Evolutionary conservation across 2,329 filamentous ascomycete species (phyloP), one percentile per base, ranked within the genome.

Genomic region (Calycina herbarum): DNA sequence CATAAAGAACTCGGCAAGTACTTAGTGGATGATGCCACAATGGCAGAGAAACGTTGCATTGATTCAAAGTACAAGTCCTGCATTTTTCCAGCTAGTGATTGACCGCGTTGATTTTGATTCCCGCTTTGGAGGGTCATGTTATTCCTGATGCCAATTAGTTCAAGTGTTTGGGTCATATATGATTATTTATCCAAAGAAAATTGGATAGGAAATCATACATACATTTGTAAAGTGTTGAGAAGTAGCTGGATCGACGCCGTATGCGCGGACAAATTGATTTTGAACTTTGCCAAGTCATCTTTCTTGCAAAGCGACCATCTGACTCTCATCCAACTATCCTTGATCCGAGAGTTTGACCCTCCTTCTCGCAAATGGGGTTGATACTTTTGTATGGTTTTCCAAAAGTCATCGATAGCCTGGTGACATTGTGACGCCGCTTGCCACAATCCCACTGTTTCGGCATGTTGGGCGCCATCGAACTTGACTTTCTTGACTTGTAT

Each of bases 271-370:
- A 76, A 66, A 2, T 71, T 64, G 11, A 71, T 62, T 20, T 65
- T 76, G 54, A 75, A 70, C 11, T 54, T 68, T 31, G 64, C 68
- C 17, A 76, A 27, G 66, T 76, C 73, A 11, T 75, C 72, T 62
- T 73, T 73, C 58, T 69, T 72, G 57, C 73, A 75, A 31, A 75
- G 5, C 2, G 72, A 67, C 75, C 74, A 76, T 61, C 71, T 68
- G 20, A 76, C 67, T 59, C 73, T 76, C 54, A 59, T 69, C 62
- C 69, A 73, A 2, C 64, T 63, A 66, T 67, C 65, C 58, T 70
- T 75, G 2, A 68, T 54, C n/a, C 35, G 51, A 24, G 64, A 59
- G 15, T 59, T 66, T 10, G 65, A 63, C 1, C 67, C 62, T 17
- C 42, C 38, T 10, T 17, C 27, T 48, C 40, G 4, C 7, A 76